phyloP scores from a whole-genome alignment of 768 basidiomycete genomes.

The Filobasidium floriforme region DNA sequence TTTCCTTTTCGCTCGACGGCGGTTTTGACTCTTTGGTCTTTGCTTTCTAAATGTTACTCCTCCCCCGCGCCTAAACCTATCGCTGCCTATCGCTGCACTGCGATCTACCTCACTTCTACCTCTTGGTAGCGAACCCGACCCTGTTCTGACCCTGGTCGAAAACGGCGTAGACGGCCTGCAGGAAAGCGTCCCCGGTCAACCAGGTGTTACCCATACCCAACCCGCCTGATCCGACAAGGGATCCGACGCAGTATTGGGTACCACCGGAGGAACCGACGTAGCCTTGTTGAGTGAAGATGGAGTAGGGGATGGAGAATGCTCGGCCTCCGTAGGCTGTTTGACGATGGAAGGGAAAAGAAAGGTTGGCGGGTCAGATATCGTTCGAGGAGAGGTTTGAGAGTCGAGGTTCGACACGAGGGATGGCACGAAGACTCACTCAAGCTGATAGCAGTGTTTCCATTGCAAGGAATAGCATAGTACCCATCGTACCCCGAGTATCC shows the following conservation, averaged over 20 bases:
- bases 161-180: conserved; percentile 17
- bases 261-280: conserved; percentile 13
- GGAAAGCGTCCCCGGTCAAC: conserved; percentile 21
- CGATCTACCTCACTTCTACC: too few species aligned
- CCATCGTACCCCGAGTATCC: conserved; percentile 16
- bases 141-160: conserved; percentile 19
- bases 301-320: conserved; percentile 13
- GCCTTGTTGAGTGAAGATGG: conserved; percentile 16
- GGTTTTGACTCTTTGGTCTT: too few species aligned
- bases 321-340: not conserved
- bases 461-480: conserved; percentile 22
- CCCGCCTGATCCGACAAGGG: conserved; percentile 15
- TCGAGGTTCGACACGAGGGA: not conserved
- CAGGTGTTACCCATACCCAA: conserved; percentile 20
- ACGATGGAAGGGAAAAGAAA: not conserved
- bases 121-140: conserved; percentile 21
- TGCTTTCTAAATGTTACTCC: too few species aligned
- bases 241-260: conserved; percentile 19
- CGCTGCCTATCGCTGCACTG: too few species aligned
- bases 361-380: not conserved
- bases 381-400: too few species aligned
- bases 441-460: conserved; percentile 12
- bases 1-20: too few species aligned
- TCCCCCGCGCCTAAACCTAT: too few species aligned
- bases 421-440: conserved; percentile 6